phyloP scores from a whole-genome alignment of 2,329 filamentous ascomycete species.

The Ophiostoma populinum region DNA sequence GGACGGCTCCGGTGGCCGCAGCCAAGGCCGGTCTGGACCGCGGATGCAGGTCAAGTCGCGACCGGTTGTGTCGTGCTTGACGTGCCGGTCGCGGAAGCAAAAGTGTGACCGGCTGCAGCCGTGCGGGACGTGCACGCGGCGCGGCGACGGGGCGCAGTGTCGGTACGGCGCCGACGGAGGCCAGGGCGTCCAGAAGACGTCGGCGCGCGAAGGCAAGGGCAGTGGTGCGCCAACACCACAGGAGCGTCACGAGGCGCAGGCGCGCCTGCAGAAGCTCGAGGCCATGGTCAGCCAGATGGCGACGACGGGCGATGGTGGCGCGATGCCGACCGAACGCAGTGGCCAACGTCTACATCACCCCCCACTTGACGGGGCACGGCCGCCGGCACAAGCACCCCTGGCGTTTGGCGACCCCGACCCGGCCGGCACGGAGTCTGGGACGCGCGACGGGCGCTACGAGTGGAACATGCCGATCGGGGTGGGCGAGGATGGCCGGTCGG shows the following conservation, averaged over 20 bases:
- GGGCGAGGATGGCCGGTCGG: neutral
- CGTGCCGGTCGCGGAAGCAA: conserved; percentile 25
- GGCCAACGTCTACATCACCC: no score
- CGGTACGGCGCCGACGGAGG: conserved; percentile 14
- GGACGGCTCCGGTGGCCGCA: no score
- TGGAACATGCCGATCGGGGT: neutral
- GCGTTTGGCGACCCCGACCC: no score
- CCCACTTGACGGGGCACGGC: no score
- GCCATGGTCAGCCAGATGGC: conserved; percentile 19
- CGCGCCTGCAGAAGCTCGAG: conserved; percentile 23
- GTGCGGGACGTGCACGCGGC: conserved; percentile 23
- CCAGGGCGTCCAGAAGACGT: neutral
- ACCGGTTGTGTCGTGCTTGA: conserved; percentile 23
- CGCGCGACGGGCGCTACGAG: neutral
- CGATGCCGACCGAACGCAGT: no score
- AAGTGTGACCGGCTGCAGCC: conserved; percentile 24
- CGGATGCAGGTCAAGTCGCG: conserved; percentile 11
- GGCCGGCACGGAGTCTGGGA: no score
- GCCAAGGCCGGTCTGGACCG: neutral
- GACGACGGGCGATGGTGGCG: no score
- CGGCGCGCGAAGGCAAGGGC: neutral
- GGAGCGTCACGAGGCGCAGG: conserved; percentile 24
- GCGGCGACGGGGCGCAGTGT: conserved; percentile 19
- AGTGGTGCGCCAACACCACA: neutral
- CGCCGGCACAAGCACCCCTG: no score